Evolutionary conservation across 2,329 filamentous ascomycete species (phyloP).

Genomic region (Colletotrichum cereale): DNA sequence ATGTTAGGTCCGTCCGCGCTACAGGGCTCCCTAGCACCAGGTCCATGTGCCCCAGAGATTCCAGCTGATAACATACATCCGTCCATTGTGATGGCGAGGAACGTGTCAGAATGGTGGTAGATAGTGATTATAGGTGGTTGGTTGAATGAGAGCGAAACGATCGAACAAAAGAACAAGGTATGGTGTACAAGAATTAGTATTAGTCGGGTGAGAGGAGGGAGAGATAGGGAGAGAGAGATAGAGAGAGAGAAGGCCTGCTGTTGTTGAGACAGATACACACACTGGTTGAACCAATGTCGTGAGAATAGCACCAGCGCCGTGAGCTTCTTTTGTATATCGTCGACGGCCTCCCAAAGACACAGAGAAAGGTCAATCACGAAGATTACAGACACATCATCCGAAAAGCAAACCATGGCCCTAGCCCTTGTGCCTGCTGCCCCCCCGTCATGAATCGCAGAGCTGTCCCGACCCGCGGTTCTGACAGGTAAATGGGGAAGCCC

Average conservation of each 20-base stretch:
- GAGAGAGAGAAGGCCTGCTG: not conserved
- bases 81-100: conserved; percentile 30
- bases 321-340: conserved; percentile 36
- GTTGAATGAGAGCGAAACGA: not conserved
- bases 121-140: not conserved
- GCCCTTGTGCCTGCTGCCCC: conserved; percentile 5
- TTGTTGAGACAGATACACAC: conserved; percentile 5
- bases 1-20: conserved; percentile 1
- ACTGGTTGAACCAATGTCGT: conserved; percentile 7
- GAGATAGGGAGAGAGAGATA: no score
- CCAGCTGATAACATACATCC: conserved; percentile 32
- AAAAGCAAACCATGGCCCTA: conserved; percentile 3
- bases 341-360: conserved; percentile 26
- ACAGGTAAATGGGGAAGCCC: conserved; percentile 18
- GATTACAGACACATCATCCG: conserved; percentile 2
- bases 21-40: not conserved
- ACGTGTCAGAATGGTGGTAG: not conserved
- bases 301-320: conserved; percentile 9
- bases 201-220: not conserved
- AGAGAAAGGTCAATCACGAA: conserved; percentile 16
- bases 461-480: not conserved
- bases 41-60: not conserved
- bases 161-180: not conserved
- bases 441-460: conserved; percentile 27
- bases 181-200: conserved; percentile 5